Evolutionary conservation across 192 early-diverging fungal genomes (phyloP).

Genomic region (Coemansia brasiliensis): DNA sequence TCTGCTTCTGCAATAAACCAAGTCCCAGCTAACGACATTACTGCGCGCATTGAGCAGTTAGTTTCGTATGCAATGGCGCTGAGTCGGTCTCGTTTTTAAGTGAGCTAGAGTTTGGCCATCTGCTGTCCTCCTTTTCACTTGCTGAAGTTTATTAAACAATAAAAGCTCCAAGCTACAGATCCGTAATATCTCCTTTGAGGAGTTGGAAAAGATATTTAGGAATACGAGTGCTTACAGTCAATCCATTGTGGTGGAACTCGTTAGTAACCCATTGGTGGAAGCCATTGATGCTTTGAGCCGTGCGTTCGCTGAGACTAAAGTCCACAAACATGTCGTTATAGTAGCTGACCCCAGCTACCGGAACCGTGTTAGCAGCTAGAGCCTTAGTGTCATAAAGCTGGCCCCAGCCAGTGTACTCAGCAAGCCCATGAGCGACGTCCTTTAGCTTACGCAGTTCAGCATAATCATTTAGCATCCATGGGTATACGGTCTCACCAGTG

Average conservation of each 20-base stretch:
- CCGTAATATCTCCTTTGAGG: conserved; percentile 56
- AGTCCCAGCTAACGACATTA: neutral
- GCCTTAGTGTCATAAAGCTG: conserved; percentile 58
- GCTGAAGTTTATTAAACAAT: neutral
- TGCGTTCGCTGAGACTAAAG: conserved; percentile 59
- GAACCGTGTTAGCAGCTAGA: conserved; percentile 53
- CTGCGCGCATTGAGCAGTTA: conserved; percentile 21
- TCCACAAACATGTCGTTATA: conserved; percentile 77
- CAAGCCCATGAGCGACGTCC: conserved; percentile 59
- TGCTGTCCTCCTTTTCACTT: no score
- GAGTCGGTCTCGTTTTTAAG: conserved; percentile 19
- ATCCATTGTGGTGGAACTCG: conserved; percentile 67
- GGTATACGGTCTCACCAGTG: conserved; percentile 69
- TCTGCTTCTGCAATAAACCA: neutral
- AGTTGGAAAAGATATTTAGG: conserved; percentile 60
- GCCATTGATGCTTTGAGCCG: conserved; percentile 56
- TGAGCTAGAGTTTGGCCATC: neutral
- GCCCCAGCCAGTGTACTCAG: conserved; percentile 58
- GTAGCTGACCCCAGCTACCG: conserved; percentile 63
- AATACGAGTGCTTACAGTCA: conserved; percentile 55
- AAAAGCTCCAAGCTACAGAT: conserved; percentile 18
- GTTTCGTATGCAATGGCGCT: conserved; percentile 23
- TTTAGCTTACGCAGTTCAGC: conserved; percentile 61
- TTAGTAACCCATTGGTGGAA: conserved; percentile 68
- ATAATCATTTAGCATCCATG: conserved; percentile 75